phyloP scores from a whole-genome alignment of 345 rosid species.

The Ceriops zippeliana region DNA sequence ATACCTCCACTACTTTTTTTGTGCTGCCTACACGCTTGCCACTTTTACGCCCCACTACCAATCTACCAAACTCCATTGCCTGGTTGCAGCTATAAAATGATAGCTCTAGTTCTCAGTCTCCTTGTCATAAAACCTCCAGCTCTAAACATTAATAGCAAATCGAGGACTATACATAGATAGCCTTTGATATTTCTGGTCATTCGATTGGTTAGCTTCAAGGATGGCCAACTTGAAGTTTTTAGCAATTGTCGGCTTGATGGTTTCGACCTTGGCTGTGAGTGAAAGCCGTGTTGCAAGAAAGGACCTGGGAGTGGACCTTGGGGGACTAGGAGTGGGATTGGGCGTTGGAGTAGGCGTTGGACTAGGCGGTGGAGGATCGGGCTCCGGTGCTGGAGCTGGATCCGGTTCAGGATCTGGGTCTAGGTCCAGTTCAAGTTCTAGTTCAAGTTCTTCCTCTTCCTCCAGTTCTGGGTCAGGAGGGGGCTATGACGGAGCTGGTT shows the following conservation, averaged over 20 bases:
- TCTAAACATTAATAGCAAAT: no score
- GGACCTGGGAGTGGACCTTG: slow-evolving; percentile 73
- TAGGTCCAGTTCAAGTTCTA: slow-evolving; percentile 48
- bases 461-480: slow-evolving; percentile 47
- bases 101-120: no score
- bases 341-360: slow-evolving; percentile 71
- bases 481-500: slow-evolving; percentile 53
- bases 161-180: background rate
- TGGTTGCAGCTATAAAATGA: slow-evolving; percentile 16
- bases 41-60: slow-evolving; percentile 5
- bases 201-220: background rate
- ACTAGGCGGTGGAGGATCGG: slow-evolving; percentile 43
- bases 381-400: slow-evolving; percentile 63
- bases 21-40: slow-evolving; percentile 13
- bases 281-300: slow-evolving; percentile 65
- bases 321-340: slow-evolving; percentile 65
- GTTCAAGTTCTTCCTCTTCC: slow-evolving; percentile 35
- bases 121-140: no score
- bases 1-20: slow-evolving; percentile 22
- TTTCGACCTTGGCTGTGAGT: slow-evolving; percentile 28
- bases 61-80: background rate
- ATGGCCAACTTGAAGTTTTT: slow-evolving; percentile 30
- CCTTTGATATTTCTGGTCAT: background rate
- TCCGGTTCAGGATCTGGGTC: slow-evolving; percentile 55
- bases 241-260: slow-evolving; percentile 29